Evolutionary conservation across 2,329 filamentous ascomycete genomes (phyloP), one percentile per base, ranked within the genome.

Genomic region (Bipolaris sorokiniana): DNA sequence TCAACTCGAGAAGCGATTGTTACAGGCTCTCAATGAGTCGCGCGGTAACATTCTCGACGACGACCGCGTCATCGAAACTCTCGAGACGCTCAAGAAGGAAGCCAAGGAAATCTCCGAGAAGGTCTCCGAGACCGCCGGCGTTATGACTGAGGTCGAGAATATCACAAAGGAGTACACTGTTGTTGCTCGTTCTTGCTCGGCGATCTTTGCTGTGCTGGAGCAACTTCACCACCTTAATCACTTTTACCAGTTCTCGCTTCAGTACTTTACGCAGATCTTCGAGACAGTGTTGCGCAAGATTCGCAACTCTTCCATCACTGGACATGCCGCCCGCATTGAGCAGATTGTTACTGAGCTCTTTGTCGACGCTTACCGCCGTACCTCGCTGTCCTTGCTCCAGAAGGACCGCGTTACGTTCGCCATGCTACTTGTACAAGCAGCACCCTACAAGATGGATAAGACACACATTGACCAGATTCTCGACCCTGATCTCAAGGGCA

Each of bases 191-290:
- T 94, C 95, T 40, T 99, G 95, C 84, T 97, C 94, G 79, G 93
- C 95, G 53, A 94, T 99, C 40, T 99, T 98, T 76, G 92, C 96
- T 31, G 91, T 99, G 13, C 83, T 99, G 59, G 96, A 99, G 79
- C 94, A 99, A 77, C 86, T 99, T 56, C 94, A 98, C 78, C 96
- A 97, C 74, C 88, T 99, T 76, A 97, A 99, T 77, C 95, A 98
- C 82, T 98, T 98, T 80, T 99, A 99, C 78, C 96, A 98, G 76
- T 99, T 99, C 83, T 99, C 95, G 36, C 84, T 99, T 58, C 93
- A 97, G 77, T 99, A 97, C 79, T 99, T 99, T 80, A 86, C 97
- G 53, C 91, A 97, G 75, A 99, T 99, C 67, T 99, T 99, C 85
- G 91, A 96, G 74, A 87, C 90, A 5, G 95, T 99, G 7, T 84